phyloP scores from a whole-genome alignment of 441 rosid genomes.

The Pelargonium australe region DNA sequence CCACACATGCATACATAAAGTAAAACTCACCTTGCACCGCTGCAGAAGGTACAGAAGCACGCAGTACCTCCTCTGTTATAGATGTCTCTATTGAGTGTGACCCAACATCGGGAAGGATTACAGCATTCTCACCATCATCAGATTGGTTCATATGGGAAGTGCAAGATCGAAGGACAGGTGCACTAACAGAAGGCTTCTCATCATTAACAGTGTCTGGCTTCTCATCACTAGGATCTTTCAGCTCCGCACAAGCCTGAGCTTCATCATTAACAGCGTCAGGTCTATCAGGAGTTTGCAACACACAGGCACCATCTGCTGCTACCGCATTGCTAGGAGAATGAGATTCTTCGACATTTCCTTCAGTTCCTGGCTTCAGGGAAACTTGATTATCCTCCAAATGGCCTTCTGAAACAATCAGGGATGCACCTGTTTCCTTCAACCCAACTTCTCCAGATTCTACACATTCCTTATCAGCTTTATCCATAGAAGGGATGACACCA shows the following conservation, averaged over 20 bases:
- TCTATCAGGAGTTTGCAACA: constrained; percentile 29
- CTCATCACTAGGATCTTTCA: constrained; percentile 23
- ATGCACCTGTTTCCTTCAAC: constrained; percentile 28
- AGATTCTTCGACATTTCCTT: constrained; percentile 22
- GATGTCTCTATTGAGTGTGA: constrained; percentile 21
- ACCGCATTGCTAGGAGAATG: constrained; percentile 20
- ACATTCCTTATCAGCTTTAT: constrained; percentile 20
- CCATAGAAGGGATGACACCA: constrained; percentile 20
- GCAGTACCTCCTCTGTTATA: constrained; percentile 23
- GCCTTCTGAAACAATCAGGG: constrained; percentile 30
- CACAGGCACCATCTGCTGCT: constrained; percentile 26
- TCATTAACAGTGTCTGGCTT: constrained; percentile 17
- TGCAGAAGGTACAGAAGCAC: constrained; percentile 29
- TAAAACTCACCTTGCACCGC: constrained; percentile 59
- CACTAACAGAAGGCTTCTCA: constrained; percentile 19
- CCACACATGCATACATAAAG: constrained; percentile 19
- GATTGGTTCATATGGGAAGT: constrained; percentile 26
- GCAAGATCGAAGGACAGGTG: constrained; percentile 31
- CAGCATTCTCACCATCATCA: constrained; percentile 20
- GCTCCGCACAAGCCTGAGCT: constrained; percentile 31
- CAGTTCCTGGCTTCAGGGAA: constrained; percentile 29
- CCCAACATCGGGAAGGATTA: constrained; percentile 18
- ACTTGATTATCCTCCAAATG: constrained; percentile 23
- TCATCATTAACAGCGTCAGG: constrained; percentile 33
- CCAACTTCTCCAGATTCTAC: constrained; percentile 19